Evolutionary conservation across 345 rosid species (phyloP).

Genomic region (Acer saccharum): DNA sequence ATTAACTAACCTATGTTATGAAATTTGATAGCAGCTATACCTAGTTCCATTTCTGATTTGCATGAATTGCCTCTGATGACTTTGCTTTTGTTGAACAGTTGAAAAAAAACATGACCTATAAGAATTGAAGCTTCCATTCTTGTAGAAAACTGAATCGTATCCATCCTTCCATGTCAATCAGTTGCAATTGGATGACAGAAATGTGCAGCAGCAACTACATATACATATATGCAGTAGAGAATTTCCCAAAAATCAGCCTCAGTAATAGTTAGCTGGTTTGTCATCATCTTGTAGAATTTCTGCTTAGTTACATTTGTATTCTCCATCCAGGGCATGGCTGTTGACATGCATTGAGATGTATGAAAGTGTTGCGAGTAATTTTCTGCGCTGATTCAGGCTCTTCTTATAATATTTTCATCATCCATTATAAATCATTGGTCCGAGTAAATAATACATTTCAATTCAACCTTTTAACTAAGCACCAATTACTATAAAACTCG

Average conservation of each 20-base stretch:
- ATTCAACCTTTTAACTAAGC: not conserved
- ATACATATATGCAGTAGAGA: not conserved
- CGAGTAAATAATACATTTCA: not conserved
- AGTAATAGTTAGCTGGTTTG: not conserved
- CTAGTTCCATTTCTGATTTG: too few species aligned
- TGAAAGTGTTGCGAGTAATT: not conserved
- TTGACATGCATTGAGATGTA: slow-evolving; percentile 12
- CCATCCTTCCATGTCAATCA: not conserved
- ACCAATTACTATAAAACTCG: too few species aligned
- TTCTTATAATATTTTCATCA: not conserved
- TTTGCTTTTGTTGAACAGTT: slow-evolving; percentile 2
- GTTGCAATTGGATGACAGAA: not conserved
- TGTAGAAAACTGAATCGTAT: not conserved
- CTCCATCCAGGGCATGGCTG: not conserved
- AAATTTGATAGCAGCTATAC: too few species aligned
- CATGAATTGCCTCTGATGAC: not conserved
- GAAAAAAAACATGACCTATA: not conserved
- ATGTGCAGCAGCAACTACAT: not conserved
- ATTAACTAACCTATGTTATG: too few species aligned
- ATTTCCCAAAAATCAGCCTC: not conserved
- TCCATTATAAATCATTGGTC: not conserved
- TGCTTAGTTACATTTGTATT: not conserved
- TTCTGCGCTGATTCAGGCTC: not conserved
- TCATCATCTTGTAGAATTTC: not conserved
- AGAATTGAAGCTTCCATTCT: not conserved